Conservation (phyloP, 192 early-diverging fungal genomes). For the Backusella tuberculispora region DNA sequence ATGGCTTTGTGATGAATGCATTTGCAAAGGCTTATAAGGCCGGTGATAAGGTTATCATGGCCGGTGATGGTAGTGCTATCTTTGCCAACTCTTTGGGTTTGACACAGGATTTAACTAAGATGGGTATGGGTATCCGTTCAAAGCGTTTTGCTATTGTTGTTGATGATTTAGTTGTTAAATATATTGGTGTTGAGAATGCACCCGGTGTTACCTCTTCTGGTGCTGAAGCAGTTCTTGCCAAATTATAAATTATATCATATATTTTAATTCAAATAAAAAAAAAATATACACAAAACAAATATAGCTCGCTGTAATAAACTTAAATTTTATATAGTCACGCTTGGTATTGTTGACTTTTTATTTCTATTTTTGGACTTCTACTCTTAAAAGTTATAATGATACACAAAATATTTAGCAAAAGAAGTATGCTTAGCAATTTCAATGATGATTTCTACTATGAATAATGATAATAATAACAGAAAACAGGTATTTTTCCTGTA, state of each 20-base stretch:
- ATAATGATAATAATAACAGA: no score
- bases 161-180: conserved; percentile 72
- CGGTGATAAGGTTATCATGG: conserved; percentile 66
- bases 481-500: no score
- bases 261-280: no score
- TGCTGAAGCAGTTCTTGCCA: conserved; percentile 58
- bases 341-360: neutral
- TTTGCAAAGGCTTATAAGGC: conserved; percentile 54
- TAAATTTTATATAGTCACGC: neutral
- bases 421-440: no score
- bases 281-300: conserved; percentile 5
- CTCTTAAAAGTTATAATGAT: no score
- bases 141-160: conserved; percentile 74
- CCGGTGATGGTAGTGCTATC: conserved; percentile 75
- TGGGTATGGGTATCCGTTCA: conserved; percentile 69
- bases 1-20: conserved; percentile 59
- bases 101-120: conserved; percentile 58
- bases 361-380: neutral
- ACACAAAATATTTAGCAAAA: no score
- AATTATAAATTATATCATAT: conserved; percentile 43
- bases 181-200: conserved; percentile 70
- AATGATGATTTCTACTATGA: no score
- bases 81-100: conserved; percentile 73
- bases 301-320: neutral
- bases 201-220: conserved; percentile 54